A percentile compares a stretch with the other conserved stretches of the same genome.
Evolutionary conservation across 2,329 filamentous ascomycete genomes (phyloP).

Genomic region (Sphaerulina vaccinii): DNA sequence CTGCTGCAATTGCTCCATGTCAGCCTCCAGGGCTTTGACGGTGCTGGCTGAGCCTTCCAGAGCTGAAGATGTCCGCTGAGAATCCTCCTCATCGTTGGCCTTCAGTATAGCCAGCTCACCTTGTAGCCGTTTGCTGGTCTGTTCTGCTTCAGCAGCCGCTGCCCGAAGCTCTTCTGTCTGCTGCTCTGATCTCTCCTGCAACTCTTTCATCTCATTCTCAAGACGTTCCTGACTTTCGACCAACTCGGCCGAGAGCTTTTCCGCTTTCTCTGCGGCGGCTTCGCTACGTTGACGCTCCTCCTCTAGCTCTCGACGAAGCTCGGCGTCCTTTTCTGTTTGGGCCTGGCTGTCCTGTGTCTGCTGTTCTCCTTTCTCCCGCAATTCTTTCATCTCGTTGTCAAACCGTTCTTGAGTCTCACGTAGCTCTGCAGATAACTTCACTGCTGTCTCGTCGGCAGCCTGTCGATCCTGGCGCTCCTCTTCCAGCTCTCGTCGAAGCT

Average conservation of each 20-base stretch:
- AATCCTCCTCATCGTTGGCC: conserved; percentile 16
- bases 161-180: conserved; percentile 19
- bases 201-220: conserved; percentile 19
- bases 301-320: conserved; percentile 28
- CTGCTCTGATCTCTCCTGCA: conserved; percentile 16
- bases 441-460: conserved; percentile 13
- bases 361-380: too few species aligned
- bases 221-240: conserved; percentile 12
- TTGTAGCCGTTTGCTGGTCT: conserved; percentile 18
- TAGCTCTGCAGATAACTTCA: conserved; percentile 22
- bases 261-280: conserved; percentile 12
- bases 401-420: too few species aligned
- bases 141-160: conserved; percentile 14
- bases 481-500: conserved; percentile 28
- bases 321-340: too few species aligned
- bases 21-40: conserved; percentile 20
- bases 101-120: conserved; percentile 18
- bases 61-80: conserved; percentile 13
- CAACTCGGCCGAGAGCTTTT: conserved; percentile 6
- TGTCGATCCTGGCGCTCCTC: conserved; percentile 21
- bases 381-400: too few species aligned
- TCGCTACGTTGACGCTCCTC: conserved; percentile 21
- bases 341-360: too few species aligned
- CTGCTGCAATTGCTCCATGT: conserved; percentile 15
- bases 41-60: conserved; percentile 14